Conservation (phyloP, 2,329 filamentous ascomycete genomes). For the Nannizziopsis arthrosporioides region DNA sequence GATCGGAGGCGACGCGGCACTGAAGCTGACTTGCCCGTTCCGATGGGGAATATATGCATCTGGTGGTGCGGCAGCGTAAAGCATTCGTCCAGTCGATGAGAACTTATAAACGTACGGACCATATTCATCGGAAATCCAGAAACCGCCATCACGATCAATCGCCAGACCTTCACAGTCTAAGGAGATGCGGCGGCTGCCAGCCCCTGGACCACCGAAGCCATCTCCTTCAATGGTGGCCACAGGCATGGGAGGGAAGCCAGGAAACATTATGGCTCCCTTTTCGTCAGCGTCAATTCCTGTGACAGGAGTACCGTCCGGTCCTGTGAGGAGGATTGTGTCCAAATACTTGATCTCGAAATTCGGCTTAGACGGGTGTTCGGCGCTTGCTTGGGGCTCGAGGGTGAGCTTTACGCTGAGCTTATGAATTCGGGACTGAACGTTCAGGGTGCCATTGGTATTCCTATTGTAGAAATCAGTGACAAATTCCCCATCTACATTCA, state of each 20-base stretch:
- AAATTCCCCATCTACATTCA: background rate
- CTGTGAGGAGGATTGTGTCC: constrained; percentile 54
- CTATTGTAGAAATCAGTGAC: constrained; percentile 18
- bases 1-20: constrained; percentile 50
- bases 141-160: constrained; percentile 47
- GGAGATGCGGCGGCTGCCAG: constrained; percentile 48
- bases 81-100: constrained; percentile 45
- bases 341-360: constrained; percentile 54
- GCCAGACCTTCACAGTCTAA: constrained; percentile 58
- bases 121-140: constrained; percentile 62
- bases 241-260: constrained; percentile 52
- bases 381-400: constrained; percentile 41
- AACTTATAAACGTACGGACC: constrained; percentile 61
- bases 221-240: constrained; percentile 53
- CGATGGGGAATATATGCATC: constrained; percentile 53
- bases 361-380: constrained; percentile 42
- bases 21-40: constrained; percentile 52
- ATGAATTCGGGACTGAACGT: constrained; percentile 57
- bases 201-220: constrained; percentile 52
- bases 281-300: constrained; percentile 54
- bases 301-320: constrained; percentile 49
- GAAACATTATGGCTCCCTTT: constrained; percentile 42
- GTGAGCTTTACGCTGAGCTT: constrained; percentile 53
- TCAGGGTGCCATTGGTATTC: constrained; percentile 61
- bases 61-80: constrained; percentile 52